Conservation (phyloP, 768 basidiomycete species). For the Mrakia frigida region DNA sequence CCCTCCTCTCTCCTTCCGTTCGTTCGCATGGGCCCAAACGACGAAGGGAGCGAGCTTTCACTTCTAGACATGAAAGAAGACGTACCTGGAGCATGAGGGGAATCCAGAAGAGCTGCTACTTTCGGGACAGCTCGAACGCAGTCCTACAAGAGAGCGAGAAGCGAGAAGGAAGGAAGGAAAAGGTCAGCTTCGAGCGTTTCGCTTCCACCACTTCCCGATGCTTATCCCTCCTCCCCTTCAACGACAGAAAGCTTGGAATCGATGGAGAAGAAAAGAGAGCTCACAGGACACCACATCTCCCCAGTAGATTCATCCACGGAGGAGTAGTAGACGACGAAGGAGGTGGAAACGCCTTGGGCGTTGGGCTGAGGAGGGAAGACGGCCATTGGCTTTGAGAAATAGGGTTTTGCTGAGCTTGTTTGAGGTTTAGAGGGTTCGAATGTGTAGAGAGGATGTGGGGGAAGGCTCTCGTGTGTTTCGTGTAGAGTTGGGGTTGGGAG, state of each 20-base stretch:
- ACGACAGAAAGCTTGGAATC: too few species aligned
- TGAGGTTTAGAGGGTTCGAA: too few species aligned
- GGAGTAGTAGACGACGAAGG: constrained; percentile 3
- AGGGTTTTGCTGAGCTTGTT: background rate
- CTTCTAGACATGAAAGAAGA: background rate
- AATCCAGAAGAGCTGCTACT: background rate
- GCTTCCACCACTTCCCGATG: too few species aligned
- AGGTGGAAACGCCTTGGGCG: background rate
- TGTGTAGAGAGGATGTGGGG: too few species aligned
- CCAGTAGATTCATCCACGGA: background rate
- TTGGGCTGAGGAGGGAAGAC: background rate
- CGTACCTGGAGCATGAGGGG: constrained; percentile 1
- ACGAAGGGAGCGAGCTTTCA: background rate
- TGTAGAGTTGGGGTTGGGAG: too few species aligned
- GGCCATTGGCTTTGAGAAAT: background rate
- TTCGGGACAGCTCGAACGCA: background rate
- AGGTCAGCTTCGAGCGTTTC: background rate
- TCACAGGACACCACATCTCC: constrained; percentile 12
- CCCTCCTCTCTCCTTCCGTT: too few species aligned
- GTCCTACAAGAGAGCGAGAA: background rate
- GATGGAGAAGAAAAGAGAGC: background rate
- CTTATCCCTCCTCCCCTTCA: background rate
- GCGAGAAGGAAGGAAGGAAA: background rate
- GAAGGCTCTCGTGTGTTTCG: too few species aligned
- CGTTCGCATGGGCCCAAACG: background rate